Evolutionary conservation across 768 basidiomycete genomes (phyloP).

Genomic region (Auriscalpium orientale): DNA sequence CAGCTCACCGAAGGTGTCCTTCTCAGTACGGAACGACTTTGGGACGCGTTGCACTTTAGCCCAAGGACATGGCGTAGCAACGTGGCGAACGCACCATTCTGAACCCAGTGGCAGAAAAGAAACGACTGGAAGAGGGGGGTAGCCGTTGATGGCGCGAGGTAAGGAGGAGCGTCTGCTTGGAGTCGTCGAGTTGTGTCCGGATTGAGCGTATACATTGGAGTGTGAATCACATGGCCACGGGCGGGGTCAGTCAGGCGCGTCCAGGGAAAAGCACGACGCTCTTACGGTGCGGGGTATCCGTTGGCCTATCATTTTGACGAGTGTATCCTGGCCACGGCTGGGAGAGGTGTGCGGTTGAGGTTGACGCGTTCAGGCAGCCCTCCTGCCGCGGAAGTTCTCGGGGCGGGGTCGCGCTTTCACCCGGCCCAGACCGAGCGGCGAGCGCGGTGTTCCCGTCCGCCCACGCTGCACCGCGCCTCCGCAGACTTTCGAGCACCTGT

Average conservation of each 20-base stretch:
- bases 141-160: background rate
- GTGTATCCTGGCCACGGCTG: too few species aligned
- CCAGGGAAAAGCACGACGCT: conserved; percentile 13
- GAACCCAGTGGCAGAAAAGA: conserved; percentile 26
- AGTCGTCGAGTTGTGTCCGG: background rate
- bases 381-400: too few species aligned
- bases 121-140: conserved; percentile 9
- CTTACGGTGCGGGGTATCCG: conserved; percentile 9
- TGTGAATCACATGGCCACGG: conserved; percentile 25
- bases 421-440: too few species aligned
- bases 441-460: too few species aligned
- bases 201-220: background rate
- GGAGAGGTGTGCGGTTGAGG: too few species aligned
- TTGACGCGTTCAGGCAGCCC: too few species aligned
- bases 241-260: background rate
- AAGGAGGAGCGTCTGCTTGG: background rate
- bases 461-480: too few species aligned
- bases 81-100: conserved; percentile 27
- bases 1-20: conserved; percentile 93
- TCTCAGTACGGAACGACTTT: conserved; percentile 65
- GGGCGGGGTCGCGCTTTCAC: too few species aligned
- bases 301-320: conserved; percentile 15
- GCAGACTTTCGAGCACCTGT: too few species aligned
- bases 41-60: conserved; percentile 21
- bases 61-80: background rate